Base-by-base conservation (phyloP, 164 flowering plant genomes). In the Brasenia schreberi region DNA sequence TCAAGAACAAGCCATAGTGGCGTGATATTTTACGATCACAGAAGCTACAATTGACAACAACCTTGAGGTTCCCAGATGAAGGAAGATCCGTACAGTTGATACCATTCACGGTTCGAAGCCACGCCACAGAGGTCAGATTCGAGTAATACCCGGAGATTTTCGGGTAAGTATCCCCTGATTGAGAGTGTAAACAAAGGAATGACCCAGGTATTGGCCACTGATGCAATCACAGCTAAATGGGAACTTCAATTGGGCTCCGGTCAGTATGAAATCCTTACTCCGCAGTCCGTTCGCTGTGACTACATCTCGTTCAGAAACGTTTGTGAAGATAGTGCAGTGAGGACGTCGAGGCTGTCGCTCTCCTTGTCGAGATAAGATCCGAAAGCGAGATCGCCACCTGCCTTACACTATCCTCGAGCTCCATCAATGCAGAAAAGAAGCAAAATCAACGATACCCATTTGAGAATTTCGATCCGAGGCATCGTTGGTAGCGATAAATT, bases 11-110 rank as follows among this genome's bases (percentile, higher is more conserved):
- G 63, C 92, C 89, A 52, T 82, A 87, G 6, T 73, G 79, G 65
- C 69, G 73, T 2, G 87, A 83, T 53, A 83, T 66, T 3, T 68
- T 7, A 1, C 63, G 18, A 67, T 81, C 67, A 17, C 89, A 89
- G 66, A 89, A 87, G 0, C 86, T 85, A 49, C 92, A 87, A 64
- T 82, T 85, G 69, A 87, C 83, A 7, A 82, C 71, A n/a, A 85
- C 92, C 42, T 80, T 83, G n/a, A 87, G 60, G 27, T 0, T 5
- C 18, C 33, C 56, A 44, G 42, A 64, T 39, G 70, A 70, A 5
- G 85, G 89, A 14, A 87, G 72, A 4, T 14, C 59, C 7, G 62
- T 7, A 6, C 4, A 43, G 5, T n/a, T 4, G 43, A 71, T 78
- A 62, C 33, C 43, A 64, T 87, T 87, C 63, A 67, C 69, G 16